Evolutionary conservation across 306 rosid genomes (phyloP), one percentile per base, ranked within the genome.

Genomic region (Elaeagnus macrophylla): DNA sequence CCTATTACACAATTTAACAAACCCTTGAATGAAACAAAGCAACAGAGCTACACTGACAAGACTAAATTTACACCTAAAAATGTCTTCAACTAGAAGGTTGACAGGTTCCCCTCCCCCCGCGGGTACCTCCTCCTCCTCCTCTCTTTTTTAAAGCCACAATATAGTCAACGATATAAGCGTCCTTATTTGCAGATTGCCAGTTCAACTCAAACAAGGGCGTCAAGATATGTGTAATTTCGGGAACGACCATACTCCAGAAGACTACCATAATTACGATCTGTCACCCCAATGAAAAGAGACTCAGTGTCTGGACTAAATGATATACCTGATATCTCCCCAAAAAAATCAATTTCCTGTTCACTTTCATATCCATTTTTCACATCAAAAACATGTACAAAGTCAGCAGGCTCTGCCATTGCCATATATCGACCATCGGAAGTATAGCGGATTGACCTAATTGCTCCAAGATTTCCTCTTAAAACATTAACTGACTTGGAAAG

Each of bases 241-340:
- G 63, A 63, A 17, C 96, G 75, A 7, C 79, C 82, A 65, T 75
- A 82, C 80, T 88, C 94, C 8, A 88, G 85, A 47, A 88, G 94
- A 71, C 96, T 84, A 65, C 96, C 90, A 40, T 84, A 84, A 12
- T 90, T 84, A 47, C 91, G 96, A 72, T 88, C 94, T 90, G 94
- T 84, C 14, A 84, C 88, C 37, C 96, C 96, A 0, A 88, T 60
- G 48, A 88, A 88, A 37, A 88, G 94, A 0, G 94, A 81, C 62
- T 88, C 94, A 0, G 96, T 79, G 71, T 88, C 96, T 0, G 96
- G 96, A 76, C 96, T 88, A 76, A 88, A 84, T n/a, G 96, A 84
- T 57, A 88, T 72, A 41, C 96, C 94, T n/a, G 96, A 81, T 67
- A 88, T 78, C 83, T 88, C 96, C 46, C 96, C 96, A 25, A 88